Percentiles rank a stretch among this genome's conserved stretches.
Evolutionary conservation across 179 eudicot genomes (phyloP).

Genomic region (Carnegiea gigantea): DNA sequence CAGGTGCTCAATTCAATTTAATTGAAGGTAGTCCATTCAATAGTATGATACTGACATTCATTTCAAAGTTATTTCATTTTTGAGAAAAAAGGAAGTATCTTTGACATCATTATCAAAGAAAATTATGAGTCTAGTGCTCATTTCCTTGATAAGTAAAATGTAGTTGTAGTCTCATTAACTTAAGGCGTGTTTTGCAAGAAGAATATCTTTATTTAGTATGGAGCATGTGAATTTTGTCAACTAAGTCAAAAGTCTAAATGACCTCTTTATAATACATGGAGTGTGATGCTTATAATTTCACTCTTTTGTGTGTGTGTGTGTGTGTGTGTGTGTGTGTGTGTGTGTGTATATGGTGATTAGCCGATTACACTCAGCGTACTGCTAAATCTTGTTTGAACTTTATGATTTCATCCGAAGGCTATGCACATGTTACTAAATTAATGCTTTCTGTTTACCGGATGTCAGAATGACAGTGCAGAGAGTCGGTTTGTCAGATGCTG

Average conservation of each 20-base stretch:
- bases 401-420: background rate
- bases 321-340: no score
- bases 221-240: background rate
- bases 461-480: conserved; percentile 66
- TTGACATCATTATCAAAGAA: background rate
- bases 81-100: no score
- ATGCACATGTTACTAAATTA: conserved; percentile 8
- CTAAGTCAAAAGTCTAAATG: background rate
- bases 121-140: background rate
- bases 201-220: background rate
- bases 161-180: background rate
- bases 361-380: background rate
- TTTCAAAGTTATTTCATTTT: no score
- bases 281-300: background rate
- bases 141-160: background rate
- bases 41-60: no score
- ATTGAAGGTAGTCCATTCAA: no score
- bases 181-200: background rate
- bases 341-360: background rate
- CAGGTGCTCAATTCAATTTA: no score
- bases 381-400: background rate
- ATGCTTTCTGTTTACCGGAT: conserved; percentile 15
- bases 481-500: conserved; percentile 73
- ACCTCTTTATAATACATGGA: background rate
- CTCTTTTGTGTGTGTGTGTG: no score